A percentile compares a stretch with the other conserved stretches of the same genome.
Evolutionary conservation across 768 basidiomycete genomes (phyloP).

Genomic region (Chlorophyllum brunneum): DNA sequence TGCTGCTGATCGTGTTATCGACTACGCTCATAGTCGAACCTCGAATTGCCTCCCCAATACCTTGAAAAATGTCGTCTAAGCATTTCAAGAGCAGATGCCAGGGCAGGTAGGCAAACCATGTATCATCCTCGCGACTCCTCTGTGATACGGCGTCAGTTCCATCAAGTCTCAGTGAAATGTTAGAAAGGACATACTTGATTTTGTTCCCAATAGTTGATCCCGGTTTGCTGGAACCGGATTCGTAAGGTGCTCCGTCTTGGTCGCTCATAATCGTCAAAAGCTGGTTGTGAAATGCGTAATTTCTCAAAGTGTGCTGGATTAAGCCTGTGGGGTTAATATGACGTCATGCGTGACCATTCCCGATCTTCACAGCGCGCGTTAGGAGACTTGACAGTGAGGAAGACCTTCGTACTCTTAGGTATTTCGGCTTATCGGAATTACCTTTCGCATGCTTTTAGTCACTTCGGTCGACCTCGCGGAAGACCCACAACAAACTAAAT

Average conservation of each 20-base stretch:
- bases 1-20: constrained; percentile 28
- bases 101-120: constrained; percentile 26
- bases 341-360: no score
- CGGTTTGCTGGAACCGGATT: background rate
- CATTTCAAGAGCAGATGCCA: background rate
- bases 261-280: background rate
- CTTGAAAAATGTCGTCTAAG: constrained; percentile 18
- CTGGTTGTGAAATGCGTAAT: no score
- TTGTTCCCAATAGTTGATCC: constrained; percentile 18
- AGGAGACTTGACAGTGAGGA: no score
- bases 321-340: no score
- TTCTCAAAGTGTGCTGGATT: no score
- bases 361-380: no score
- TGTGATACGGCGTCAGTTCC: constrained; percentile 9
- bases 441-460: no score
- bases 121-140: constrained; percentile 32
- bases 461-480: no score
- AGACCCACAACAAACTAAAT: no score
- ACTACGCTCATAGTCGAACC: constrained; percentile 38
- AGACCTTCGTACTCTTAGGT: no score
- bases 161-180: background rate
- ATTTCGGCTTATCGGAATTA: no score
- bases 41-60: constrained; percentile 40
- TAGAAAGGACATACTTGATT: constrained; percentile 17
- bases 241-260: background rate